These are phyloP conservation scores for Fomitopsis serialis DNA, from an alignment of 768 basidiomycete genomes.

Conservation along the genomic window DNA sequence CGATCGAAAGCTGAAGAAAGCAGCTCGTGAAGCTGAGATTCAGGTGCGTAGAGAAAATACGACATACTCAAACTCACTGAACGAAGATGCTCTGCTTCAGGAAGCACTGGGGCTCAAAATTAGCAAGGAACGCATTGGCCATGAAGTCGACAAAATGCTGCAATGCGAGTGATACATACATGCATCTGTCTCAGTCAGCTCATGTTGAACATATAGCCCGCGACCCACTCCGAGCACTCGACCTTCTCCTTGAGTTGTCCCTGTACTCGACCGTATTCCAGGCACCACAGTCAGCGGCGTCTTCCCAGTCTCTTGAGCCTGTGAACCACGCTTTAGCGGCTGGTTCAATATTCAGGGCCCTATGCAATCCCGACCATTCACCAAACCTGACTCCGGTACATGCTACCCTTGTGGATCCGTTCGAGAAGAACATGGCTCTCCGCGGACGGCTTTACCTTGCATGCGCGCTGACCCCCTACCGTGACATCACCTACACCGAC, in stretches of 20 bases:
- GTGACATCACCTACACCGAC: conserved; percentile 50
- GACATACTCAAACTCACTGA: no score
- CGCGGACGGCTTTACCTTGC: conserved; percentile 67
- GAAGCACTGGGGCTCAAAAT: conserved; percentile 73
- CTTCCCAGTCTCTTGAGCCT: conserved; percentile 25
- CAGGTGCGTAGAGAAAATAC: conserved; percentile 45
- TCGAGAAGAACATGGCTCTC: background rate
- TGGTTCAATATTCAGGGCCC: conserved; percentile 52
- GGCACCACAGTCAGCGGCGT: conserved; percentile 40
- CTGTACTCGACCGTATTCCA: conserved; percentile 67
- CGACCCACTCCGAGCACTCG: conserved; percentile 68
- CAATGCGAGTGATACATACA: conserved; percentile 43
- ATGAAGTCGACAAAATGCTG: conserved; percentile 93
- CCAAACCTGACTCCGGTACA: conserved; percentile 22
- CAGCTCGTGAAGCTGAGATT: conserved; percentile 55
- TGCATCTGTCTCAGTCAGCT: background rate
- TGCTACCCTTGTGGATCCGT: conserved; percentile 3
- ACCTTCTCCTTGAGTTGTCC: conserved; percentile 67
- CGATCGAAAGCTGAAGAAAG: conserved; percentile 58
- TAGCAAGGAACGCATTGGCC: conserved; percentile 85
- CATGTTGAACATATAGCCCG: conserved; percentile 40
- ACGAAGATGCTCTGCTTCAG: conserved; percentile 26
- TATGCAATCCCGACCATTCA: conserved; percentile 37
- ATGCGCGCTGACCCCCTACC: conserved; percentile 68
- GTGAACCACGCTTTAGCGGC: conserved; percentile 25